Evolutionary conservation across 2,329 filamentous ascomycete genomes (phyloP).

Genomic region (Teratosphaeria pseudoeucalypti): DNA sequence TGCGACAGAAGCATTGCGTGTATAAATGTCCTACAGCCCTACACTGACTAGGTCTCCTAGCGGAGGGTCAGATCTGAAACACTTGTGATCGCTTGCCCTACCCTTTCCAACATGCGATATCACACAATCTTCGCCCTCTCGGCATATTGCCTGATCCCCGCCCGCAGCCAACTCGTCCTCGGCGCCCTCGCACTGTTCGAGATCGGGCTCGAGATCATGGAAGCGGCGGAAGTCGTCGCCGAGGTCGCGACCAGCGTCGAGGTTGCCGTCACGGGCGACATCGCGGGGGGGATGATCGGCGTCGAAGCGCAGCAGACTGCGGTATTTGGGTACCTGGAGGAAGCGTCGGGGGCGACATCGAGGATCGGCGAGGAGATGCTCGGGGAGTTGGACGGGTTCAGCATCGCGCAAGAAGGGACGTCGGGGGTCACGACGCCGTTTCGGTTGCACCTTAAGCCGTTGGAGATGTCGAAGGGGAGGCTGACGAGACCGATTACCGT

Average conservation of each 20-base stretch:
- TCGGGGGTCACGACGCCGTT: background rate
- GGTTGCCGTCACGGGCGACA: background rate
- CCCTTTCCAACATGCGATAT: background rate
- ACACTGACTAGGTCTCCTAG: background rate
- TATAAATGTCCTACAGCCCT: background rate
- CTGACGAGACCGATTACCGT: background rate
- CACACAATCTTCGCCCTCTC: background rate
- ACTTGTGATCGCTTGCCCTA: background rate
- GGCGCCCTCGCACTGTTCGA: background rate
- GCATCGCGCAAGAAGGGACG: background rate
- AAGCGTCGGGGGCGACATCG: background rate
- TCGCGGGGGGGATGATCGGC: background rate
- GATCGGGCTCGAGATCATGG: background rate
- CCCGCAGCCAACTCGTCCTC: background rate
- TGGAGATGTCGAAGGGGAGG: background rate
- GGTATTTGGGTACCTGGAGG: background rate
- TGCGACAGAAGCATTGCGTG: background rate
- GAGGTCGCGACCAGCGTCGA: background rate
- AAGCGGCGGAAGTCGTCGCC: background rate
- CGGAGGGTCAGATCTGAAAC: background rate
- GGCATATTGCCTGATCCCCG: background rate
- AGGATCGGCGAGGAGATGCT: background rate
- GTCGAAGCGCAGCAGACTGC: background rate
- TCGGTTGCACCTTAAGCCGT: background rate
- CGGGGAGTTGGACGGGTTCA: background rate